Evolutionary conservation across 78 protist genomes (phyloP).

Genomic region (Polysphondylium violaceum): DNA sequence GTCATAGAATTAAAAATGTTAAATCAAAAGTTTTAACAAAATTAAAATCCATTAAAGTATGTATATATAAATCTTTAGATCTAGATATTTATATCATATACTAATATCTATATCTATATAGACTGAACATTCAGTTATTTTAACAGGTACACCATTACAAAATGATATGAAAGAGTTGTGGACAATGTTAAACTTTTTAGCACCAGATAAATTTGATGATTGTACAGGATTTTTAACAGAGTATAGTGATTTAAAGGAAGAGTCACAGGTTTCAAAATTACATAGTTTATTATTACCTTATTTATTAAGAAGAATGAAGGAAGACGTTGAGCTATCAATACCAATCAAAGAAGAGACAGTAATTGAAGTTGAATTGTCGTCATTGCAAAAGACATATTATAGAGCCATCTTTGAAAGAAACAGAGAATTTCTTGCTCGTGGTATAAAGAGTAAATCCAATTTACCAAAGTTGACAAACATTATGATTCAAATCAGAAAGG

Average conservation of each 20-base stretch:
- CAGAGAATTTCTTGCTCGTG: slow-evolving; percentile 75
- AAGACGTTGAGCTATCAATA: slow-evolving; percentile 92
- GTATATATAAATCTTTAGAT: background rate
- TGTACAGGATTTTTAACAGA: slow-evolving; percentile 82
- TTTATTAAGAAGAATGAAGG: slow-evolving; percentile 94
- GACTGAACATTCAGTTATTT: slow-evolving; percentile 74
- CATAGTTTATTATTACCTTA: slow-evolving; percentile 90
- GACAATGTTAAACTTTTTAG: slow-evolving; percentile 92
- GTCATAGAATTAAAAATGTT: slow-evolving; percentile 90
- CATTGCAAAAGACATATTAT: slow-evolving; percentile 90
- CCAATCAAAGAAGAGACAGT: slow-evolving; percentile 91
- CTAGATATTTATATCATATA: background rate
- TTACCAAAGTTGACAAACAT: slow-evolving; percentile 89
- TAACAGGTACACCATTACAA: slow-evolving; percentile 98
- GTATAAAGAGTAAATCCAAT: slow-evolving; percentile 73
- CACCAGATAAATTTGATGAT: slow-evolving; percentile 71
- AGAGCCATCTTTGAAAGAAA: slow-evolving; percentile 90
- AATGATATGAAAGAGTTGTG: slow-evolving; percentile 94
- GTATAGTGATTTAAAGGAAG: slow-evolving; percentile 76
- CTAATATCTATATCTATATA: slow-evolving; percentile 1
- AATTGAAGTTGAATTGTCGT: slow-evolving; percentile 89
- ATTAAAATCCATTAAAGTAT: slow-evolving; percentile 47
- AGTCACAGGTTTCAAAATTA: slow-evolving; percentile 73
- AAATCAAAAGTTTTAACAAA: slow-evolving; percentile 82
- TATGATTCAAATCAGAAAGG: slow-evolving; percentile 94